phyloP scores from a whole-genome alignment of 1,284 basidiomycete species.

The Sanghuangporus baumii region DNA sequence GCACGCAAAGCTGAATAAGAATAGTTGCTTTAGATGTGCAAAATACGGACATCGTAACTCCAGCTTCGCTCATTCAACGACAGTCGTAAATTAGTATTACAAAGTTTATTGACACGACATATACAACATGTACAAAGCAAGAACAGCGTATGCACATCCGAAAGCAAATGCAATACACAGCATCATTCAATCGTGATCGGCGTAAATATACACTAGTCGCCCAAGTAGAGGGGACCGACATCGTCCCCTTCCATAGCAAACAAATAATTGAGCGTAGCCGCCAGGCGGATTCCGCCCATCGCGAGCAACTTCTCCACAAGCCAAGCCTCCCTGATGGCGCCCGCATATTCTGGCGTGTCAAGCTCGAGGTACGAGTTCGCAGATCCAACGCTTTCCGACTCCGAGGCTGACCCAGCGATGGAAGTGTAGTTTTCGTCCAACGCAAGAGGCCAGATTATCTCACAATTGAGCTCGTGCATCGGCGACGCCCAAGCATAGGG shows the following conservation, averaged over 20 bases:
- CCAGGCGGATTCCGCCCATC: constrained; percentile 77
- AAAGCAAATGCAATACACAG: neutral
- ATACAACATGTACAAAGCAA: neutral
- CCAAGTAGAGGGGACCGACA: neutral
- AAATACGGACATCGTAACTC: too few relatives aligned
- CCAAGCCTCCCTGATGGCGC: constrained; percentile 58
- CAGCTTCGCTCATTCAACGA: too few relatives aligned
- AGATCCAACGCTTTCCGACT: neutral
- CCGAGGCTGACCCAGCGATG: neutral
- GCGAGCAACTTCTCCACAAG: constrained; percentile 79
- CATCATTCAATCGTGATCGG: neutral
- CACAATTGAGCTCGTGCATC: constrained; percentile 74
- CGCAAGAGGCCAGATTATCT: constrained; percentile 69
- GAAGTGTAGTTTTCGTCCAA: constrained; percentile 44
- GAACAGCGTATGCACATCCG: neutral
- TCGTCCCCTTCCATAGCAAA: constrained; percentile 36
- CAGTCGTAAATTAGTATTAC: neutral
- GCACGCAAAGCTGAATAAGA: too few relatives aligned
- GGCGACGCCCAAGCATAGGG: constrained; percentile 72
- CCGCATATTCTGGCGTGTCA: constrained; percentile 81
- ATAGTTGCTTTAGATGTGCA: too few relatives aligned
- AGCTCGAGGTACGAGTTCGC: constrained; percentile 57
- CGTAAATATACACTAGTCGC: neutral
- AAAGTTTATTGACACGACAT: neutral
- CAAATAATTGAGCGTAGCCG: constrained; percentile 74